Base-by-base conservation (phyloP, 768 basidiomycete species). In the Termitomyces sp. region DNA sequence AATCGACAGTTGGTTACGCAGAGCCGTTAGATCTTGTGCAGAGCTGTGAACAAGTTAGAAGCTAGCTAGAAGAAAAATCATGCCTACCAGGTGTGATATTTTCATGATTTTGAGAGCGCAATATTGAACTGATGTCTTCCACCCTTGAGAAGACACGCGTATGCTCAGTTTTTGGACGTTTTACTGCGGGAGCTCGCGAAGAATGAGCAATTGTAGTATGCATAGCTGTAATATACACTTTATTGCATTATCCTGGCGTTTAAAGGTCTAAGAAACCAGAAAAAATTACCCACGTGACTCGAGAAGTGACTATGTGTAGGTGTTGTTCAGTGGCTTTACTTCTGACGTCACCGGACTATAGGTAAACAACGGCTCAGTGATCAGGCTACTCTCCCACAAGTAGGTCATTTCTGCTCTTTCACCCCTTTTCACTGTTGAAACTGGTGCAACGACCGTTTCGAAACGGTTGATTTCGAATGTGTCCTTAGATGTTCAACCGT, bases 1-100 rank as follows among this genome's bases (percentile, higher is more conserved):
- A 28, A 84, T 63, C 4, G 80, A 80, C 16, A 92, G 66, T 59
- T 87, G 86, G 62, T 88, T 88, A 38, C 88, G 77, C 58, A 92
- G 66, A 5, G 79, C 73, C 28, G 70, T 78, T 32, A 90, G 69
- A 58, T 70, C 79, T 80, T 38, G 7, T 35, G 40, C 36, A 51
- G 54, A 56, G 56, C 30, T 20, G 58, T 58, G 35, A 54, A 43
- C 46, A 58, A 63, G 50, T 63, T 58, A 52, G 16, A 18, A 43
- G 4, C 35, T n/a, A 13, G 54, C 30, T 8, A 46, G 53, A 20
- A 30, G 22, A 35, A 20, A 33, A 33, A 50, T 61, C 26, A 28
- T 33, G 77, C 78, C 69, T 66, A 53, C 57, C 57, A 5, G 72
- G 64, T 1, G 62, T 67, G 30, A 76, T 51, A 30, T 55, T 63